Evolutionary conservation across 352 stramenopile genomes (phyloP).

Genomic region (Phytopythium vexans): DNA sequence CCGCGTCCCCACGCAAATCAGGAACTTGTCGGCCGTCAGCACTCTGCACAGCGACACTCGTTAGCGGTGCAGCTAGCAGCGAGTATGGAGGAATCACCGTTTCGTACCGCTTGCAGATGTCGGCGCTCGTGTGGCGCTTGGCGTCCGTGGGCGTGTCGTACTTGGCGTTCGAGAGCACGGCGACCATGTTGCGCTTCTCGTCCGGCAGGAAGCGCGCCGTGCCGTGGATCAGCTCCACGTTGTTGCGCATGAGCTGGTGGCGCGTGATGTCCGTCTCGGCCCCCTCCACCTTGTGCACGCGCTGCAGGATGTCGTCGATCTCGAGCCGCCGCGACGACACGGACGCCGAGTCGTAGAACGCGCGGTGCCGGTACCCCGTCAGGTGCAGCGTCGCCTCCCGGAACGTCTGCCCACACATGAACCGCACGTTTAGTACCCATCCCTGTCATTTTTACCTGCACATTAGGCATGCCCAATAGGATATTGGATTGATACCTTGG

Average conservation of each 20-base stretch:
- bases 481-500: too few relatives aligned
- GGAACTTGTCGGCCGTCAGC: slow-evolving; percentile 80
- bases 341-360: slow-evolving; percentile 82
- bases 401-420: slow-evolving; percentile 59
- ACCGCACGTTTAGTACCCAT: background rate
- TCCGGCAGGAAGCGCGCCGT: slow-evolving; percentile 76
- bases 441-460: background rate
- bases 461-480: background rate
- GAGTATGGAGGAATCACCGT: too few relatives aligned
- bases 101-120: slow-evolving; percentile 85
- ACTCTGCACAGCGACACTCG: slow-evolving; percentile 35
- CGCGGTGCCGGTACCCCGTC: slow-evolving; percentile 85
- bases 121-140: slow-evolving; percentile 64
- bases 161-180: slow-evolving; percentile 80
- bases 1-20: slow-evolving; percentile 84
- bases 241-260: slow-evolving; percentile 79
- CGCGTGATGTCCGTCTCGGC: slow-evolving; percentile 85
- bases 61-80: background rate
- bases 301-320: slow-evolving; percentile 82
- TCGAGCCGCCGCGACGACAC: slow-evolving; percentile 67
- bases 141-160: slow-evolving; percentile 77
- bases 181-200: slow-evolving; percentile 69
- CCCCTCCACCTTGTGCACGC: slow-evolving; percentile 77
- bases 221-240: slow-evolving; percentile 75
- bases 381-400: slow-evolving; percentile 87